Evolutionary conservation across 2,329 filamentous ascomycete species (phyloP).

Genomic region (Cercospora beticola): DNA sequence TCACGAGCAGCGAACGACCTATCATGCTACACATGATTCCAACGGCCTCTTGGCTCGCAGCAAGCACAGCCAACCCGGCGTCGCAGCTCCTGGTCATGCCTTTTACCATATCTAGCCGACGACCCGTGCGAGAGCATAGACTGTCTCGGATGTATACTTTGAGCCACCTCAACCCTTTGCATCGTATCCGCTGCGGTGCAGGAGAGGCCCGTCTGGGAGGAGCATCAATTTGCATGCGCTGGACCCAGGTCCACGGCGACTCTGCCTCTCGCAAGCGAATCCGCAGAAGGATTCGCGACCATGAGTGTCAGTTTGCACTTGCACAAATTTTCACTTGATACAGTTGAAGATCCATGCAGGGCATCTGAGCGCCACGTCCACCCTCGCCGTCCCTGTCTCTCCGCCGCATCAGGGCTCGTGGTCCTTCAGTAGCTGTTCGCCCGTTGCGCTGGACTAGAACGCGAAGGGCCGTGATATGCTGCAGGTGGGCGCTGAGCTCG

Average conservation of each 20-base stretch:
- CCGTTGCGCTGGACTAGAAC: neutral
- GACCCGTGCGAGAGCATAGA: neutral
- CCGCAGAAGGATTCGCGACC: neutral
- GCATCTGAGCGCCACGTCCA: neutral
- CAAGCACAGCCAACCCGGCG: neutral
- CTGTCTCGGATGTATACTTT: neutral
- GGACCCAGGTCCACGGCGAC: neutral
- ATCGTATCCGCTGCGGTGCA: neutral
- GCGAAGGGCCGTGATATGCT: neutral
- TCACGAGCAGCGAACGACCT: neutral
- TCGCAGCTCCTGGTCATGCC: neutral
- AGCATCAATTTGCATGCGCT: neutral
- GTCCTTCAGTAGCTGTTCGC: neutral
- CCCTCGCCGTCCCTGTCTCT: neutral
- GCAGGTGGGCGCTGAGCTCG: neutral
- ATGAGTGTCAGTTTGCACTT: neutral
- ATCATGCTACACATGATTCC: neutral
- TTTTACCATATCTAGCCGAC: neutral
- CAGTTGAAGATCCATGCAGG: neutral
- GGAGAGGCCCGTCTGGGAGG: neutral
- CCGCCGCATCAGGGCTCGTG: neutral
- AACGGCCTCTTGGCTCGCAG: neutral
- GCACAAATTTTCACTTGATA: neutral
- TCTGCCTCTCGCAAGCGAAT: neutral
- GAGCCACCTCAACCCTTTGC: neutral